Conservation (phyloP, 108 stramenopile genomes). For the Cyclotella cryptica region DNA sequence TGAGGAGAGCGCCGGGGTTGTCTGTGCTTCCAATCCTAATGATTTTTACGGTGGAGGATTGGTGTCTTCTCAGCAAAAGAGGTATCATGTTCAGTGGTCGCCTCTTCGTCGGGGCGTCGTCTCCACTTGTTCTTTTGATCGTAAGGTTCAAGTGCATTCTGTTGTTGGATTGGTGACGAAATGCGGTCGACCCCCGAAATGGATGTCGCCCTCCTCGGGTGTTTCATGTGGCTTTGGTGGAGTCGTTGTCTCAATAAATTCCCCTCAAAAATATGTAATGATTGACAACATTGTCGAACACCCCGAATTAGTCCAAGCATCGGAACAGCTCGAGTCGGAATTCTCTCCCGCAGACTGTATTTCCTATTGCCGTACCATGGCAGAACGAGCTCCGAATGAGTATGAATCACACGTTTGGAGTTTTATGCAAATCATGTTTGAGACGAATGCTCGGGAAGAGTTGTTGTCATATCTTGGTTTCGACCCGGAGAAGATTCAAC, state of each 20-base stretch:
- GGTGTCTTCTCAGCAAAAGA: constrained; percentile 69
- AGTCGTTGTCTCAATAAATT: constrained; percentile 71
- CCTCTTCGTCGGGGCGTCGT: constrained; percentile 89
- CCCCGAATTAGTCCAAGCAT: constrained; percentile 64
- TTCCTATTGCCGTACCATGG: constrained; percentile 78
- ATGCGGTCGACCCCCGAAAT: constrained; percentile 92
- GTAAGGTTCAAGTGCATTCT: constrained; percentile 94
- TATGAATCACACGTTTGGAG: constrained; percentile 84
- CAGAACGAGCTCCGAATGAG: constrained; percentile 48
- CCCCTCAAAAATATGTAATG: constrained; percentile 54
- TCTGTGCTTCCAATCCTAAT: constrained; percentile 11
- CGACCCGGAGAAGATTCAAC: constrained; percentile 76
- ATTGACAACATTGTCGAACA: constrained; percentile 75
- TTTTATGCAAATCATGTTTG: constrained; percentile 96
- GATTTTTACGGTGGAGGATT: constrained; percentile 66
- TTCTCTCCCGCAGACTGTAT: constrained; percentile 63
- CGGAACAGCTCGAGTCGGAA: constrained; percentile 73
- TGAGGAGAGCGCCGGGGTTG: constrained; percentile 35
- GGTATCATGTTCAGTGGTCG: constrained; percentile 93
- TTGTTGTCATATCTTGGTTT: constrained; percentile 93
- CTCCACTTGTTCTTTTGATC: constrained; percentile 93
- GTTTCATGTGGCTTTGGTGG: constrained; percentile 96
- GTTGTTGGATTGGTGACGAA: constrained; percentile 71
- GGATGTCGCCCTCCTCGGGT: constrained; percentile 88
- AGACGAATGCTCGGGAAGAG: constrained; percentile 89